Evolutionary conservation across 2,329 filamentous ascomycete genomes (phyloP).

Genomic region (Clonostachys chloroleuca): DNA sequence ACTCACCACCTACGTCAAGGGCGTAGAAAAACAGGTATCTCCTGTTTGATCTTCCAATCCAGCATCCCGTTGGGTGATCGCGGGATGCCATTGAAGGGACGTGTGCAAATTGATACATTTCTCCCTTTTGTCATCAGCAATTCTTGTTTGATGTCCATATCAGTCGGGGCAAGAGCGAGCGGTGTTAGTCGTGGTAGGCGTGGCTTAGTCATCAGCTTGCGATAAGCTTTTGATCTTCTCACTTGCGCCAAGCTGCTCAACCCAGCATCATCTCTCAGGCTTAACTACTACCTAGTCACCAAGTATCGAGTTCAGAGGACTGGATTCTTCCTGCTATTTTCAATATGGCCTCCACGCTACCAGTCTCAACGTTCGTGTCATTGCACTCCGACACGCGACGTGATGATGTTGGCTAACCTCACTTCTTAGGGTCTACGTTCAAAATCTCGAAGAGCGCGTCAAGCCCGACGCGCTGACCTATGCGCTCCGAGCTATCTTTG

Average conservation of each 20-base stretch:
- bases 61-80: too few species aligned
- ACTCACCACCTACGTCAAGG: too few species aligned
- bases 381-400: conserved; percentile 61
- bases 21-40: too few species aligned
- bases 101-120: too few species aligned
- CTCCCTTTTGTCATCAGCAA: too few species aligned
- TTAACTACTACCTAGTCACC: not conserved
- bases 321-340: not conserved
- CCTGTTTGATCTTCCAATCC: too few species aligned
- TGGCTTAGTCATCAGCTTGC: too few species aligned
- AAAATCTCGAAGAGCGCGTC: conserved; percentile 89
- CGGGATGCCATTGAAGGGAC: too few species aligned
- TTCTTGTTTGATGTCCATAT: too few species aligned
- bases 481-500: conserved; percentile 73
- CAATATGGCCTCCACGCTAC: conserved; percentile 32
- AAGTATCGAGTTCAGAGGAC: not conserved
- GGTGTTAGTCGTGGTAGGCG: too few species aligned
- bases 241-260: not conserved
- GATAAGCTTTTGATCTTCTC: not conserved
- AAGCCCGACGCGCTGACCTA: conserved; percentile 75
- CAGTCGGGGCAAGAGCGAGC: too few species aligned
- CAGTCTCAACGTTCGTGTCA: conserved; percentile 69
- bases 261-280: not conserved
- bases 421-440: conserved; percentile 56
- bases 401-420: conserved; percentile 28